Evolutionary conservation across 805 yeast genomes (phyloP), one percentile per base, ranked within the genome.

Genomic region (Kodamaea sagamina): DNA sequence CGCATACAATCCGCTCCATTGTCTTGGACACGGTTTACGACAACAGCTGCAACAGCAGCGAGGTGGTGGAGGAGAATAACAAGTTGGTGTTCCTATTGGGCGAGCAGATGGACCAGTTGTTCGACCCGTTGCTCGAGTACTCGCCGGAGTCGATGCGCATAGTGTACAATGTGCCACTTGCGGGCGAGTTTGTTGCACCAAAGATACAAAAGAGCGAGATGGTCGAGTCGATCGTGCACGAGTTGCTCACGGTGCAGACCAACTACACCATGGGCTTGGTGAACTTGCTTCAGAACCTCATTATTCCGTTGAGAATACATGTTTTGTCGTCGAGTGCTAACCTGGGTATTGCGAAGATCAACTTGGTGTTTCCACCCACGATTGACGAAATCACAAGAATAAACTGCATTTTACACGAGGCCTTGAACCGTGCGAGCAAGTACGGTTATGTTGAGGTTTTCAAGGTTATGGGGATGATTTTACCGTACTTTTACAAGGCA

Each of bases 401-500:
- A 29, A 90, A 90, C 58, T 87, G 96, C 57, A 81, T 92, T 4
- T 79, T 88, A 46, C 76, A 86, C 48, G 95, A 86, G 51, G 79
- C 93, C 16, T 64, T 92, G 43, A 78, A 79, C 45, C 62, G 75
- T 11, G 92, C 97, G 0, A 55, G 69, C 2, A 79, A 82, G 0
- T 79, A 62, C 57, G 97, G 97, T 2, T 77, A 84, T 39, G 74
- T 76, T 40, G 97, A 92, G 61, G 72, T 88, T 3, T 62, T 92
- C 46, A 82, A 79, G 48, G 96, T 92, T 0, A 78, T 95, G 57
- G 93, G 89, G 3, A 75, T 80, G 40, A 82, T 93, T 0, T 74
- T 92, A 11, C 97, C 97, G 0, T 89, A 88, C 61, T 92, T 89
- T 60, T 92, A 87, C 67, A 87, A 89, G 57, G 96, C 97, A 0